Conservation (phyloP, 192 early-diverging fungal species). For the Globomyces pollinis-pini region DNA sequence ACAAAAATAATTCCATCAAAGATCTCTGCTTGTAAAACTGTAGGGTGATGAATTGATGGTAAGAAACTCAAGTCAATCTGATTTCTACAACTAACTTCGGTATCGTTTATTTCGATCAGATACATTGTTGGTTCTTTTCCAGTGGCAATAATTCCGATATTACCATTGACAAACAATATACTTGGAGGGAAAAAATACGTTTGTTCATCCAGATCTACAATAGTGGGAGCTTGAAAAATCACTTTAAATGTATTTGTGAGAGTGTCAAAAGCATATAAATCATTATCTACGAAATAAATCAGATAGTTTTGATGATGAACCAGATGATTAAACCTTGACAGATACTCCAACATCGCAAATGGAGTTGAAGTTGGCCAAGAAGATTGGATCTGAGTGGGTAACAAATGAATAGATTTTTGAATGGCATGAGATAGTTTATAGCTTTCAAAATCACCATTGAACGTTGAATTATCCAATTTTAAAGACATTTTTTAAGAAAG, state of each 20-base stretch:
- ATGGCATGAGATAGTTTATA: neutral
- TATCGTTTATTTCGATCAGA: no score
- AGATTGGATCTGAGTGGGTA: neutral
- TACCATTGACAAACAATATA: neutral
- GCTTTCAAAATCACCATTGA: neutral
- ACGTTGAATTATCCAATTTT: neutral
- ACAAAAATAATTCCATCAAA: no score
- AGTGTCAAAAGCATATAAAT: neutral
- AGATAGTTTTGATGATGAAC: neutral
- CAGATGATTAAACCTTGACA: neutral
- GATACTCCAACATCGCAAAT: neutral
- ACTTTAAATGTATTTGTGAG: no score
- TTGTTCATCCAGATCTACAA: no score
- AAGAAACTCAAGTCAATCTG: no score
- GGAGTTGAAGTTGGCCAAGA: neutral
- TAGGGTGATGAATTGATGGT: no score
- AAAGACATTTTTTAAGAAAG: slow-evolving; percentile 2
- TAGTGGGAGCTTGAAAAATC: no score
- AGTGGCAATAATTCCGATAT: neutral
- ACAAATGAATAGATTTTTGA: no score
- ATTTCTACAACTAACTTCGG: no score
- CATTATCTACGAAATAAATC: neutral
- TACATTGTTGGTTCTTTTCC: neutral
- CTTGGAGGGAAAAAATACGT: no score
- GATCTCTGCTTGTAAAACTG: no score